Conservation (phyloP, 2,329 filamentous ascomycete genomes). For the Botrytis cinerea region DNA sequence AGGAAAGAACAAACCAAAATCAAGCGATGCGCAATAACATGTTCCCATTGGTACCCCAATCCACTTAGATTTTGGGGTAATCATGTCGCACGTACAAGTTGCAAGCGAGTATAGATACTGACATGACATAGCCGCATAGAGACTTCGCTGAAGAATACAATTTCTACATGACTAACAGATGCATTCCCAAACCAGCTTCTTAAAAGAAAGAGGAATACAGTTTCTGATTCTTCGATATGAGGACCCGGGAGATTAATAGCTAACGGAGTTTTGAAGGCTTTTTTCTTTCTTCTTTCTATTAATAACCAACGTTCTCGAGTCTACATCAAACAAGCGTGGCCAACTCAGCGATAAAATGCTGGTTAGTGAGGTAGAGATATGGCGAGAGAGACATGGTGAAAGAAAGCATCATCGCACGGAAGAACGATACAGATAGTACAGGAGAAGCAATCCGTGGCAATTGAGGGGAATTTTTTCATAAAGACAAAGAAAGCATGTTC, state of each 20-base stretch:
- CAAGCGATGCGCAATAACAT: neutral
- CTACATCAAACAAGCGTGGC: neutral
- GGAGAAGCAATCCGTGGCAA: neutral
- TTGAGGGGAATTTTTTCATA: neutral
- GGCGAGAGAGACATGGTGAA: neutral
- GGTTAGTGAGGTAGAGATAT: neutral
- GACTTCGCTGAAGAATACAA: neutral
- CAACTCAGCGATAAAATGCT: neutral
- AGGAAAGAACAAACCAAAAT: constrained; percentile 1
- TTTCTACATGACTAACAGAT: too few relatives aligned
- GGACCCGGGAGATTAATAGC: neutral
- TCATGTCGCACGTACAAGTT: too few relatives aligned
- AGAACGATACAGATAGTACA: neutral
- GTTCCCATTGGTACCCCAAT: neutral
- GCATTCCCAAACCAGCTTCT: neutral
- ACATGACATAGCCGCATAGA: neutral
- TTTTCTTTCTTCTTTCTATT: neutral
- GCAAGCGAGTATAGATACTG: neutral
- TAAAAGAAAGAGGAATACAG: neutral
- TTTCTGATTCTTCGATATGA: neutral
- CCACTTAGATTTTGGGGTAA: neutral
- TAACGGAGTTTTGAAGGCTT: neutral
- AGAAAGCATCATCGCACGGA: neutral
- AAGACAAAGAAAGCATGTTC: neutral
- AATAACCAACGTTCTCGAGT: neutral